These are phyloP conservation scores for Eucalyptus cloeziana DNA, from an alignment of 345 rosid genomes.

Conservation along the genomic window DNA sequence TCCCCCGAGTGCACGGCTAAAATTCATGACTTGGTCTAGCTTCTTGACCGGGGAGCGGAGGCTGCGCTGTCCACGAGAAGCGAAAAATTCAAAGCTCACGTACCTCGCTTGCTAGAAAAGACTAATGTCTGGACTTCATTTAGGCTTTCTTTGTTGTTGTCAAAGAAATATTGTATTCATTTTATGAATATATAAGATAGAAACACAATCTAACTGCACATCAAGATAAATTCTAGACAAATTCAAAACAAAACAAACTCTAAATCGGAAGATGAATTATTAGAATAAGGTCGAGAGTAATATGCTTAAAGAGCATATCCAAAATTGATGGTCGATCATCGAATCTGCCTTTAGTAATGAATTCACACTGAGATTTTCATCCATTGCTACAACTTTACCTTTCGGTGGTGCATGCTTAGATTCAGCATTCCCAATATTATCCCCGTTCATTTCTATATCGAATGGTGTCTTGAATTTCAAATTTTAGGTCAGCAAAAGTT, in stretches of 20 bases:
- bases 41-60: background rate
- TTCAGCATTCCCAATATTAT: no score
- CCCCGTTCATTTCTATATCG: background rate
- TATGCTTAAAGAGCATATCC: no score
- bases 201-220: no score
- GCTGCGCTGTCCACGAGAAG: background rate
- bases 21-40: background rate
- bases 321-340: fast-evolving
- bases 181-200: no score
- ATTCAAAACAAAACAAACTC: no score
- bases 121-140: background rate
- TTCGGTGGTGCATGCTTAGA: no score
- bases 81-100: background rate
- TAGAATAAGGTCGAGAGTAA: no score
- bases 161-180: background rate
- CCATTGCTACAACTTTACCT: no score
- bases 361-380: no score
- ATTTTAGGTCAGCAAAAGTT: background rate
- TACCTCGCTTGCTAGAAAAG: background rate
- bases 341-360: no score
- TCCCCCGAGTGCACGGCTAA: background rate
- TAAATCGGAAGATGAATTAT: no score
- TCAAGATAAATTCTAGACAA: no score
- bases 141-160: background rate
- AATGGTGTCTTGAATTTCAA: background rate